Base-by-base conservation (phyloP, 805 yeast species). In the Schizosaccharomyces lindneri region DNA sequence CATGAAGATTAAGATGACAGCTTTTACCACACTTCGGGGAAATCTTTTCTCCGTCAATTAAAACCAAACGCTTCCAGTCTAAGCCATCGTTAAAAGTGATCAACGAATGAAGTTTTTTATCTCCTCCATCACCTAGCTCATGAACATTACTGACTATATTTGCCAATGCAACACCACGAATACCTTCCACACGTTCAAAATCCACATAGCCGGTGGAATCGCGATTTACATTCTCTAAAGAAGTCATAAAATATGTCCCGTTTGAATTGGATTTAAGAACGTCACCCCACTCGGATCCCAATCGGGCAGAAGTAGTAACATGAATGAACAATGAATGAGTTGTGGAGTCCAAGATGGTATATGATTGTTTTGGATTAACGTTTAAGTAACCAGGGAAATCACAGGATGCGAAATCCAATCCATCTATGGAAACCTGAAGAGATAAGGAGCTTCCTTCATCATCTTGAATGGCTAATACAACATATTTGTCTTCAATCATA, bases 71-170 rank as follows among this genome's bases (percentile, higher is more conserved):
- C 4, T 75, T 70, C 97, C 97, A 90, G 64, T 83, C 82, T 3
- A 90, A 86, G 62, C 96, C 98, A 70, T 93, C 97, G 70, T 87
- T 87, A 68, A 83, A 87, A 0, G 97, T 80, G 62, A 89, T 85
- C 70, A 75, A 77, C 0, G 96, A 78, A 69, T 81, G 81, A 63
- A 90, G 70, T 65, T 75, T 70, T 70, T 89, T 89, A 17, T 19
- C 29, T 41, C 27, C 60, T n/a, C 43, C 43, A 7, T 70, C 65
- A 4, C 74, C 72, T 6, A 79, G 80, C 6, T 77, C 78, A 1
- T 73, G 71, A 0, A 78, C 70, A 66, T 85, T 85, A 7, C 71
- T 64, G 3, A 89, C 95, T 4, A 78, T 73, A 70, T 90, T 90
- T 24, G 84, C 78, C 7, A 89, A 65, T 1, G 87, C 77, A 1